Conservation (phyloP, 352 stramenopile species). For the Albugo candida region DNA sequence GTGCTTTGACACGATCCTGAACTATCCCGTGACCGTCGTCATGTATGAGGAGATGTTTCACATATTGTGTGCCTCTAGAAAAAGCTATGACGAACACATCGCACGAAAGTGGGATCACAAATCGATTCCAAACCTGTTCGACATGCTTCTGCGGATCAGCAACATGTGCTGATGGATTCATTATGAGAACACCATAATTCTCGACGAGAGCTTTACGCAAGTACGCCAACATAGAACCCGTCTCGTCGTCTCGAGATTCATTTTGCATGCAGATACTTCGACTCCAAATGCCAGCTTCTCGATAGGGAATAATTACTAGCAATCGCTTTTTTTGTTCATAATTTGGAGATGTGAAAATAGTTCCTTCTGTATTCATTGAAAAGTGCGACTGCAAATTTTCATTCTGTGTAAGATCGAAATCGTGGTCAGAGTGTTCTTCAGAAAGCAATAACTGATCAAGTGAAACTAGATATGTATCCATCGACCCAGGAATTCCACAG, state of each 20-base stretch:
- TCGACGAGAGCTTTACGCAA: conserved; percentile 60
- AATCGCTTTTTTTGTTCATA: conserved; percentile 42
- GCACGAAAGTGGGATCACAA: conserved; percentile 39
- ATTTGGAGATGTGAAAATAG: conserved; percentile 36
- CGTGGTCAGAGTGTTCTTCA: too few relatives aligned
- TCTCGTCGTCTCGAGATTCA: conserved; percentile 30
- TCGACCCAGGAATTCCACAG: too few relatives aligned
- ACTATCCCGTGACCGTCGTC: conserved; percentile 62
- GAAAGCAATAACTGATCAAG: too few relatives aligned
- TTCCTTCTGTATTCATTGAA: conserved; percentile 16
- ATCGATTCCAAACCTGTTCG: conserved; percentile 56
- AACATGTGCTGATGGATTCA: conserved; percentile 59
- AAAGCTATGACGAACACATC: conserved; percentile 66
- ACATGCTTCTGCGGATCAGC: conserved; percentile 59
- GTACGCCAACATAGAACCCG: conserved; percentile 62
- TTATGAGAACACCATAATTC: conserved; percentile 64
- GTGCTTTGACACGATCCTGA: conserved; percentile 60
- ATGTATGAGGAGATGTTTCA: conserved; percentile 62
- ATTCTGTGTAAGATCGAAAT: too few relatives aligned
- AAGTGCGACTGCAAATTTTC: too few relatives aligned
- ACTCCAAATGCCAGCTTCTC: conserved; percentile 71
- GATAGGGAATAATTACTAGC: conserved; percentile 69
- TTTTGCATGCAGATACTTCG: conserved; percentile 62
- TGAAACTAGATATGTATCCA: too few relatives aligned
- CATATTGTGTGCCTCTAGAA: conserved; percentile 49